Evolutionary conservation across 2,329 filamentous ascomycete genomes (phyloP).

Genomic region (Alternaria burnsii): DNA sequence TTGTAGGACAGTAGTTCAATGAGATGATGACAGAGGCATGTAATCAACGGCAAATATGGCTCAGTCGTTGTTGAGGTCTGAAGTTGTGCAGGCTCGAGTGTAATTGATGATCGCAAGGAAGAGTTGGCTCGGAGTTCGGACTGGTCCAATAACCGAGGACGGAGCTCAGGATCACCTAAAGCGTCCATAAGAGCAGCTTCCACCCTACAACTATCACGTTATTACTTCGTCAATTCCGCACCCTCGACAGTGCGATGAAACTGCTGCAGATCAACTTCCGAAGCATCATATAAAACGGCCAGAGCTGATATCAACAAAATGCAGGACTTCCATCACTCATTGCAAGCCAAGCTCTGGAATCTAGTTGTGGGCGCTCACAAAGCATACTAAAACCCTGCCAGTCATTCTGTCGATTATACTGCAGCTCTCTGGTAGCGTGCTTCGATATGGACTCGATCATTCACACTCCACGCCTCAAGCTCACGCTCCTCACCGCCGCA

Average conservation of each 20-base stretch:
- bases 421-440: too few species aligned
- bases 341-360: background rate
- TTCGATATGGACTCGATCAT: background rate
- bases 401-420: background rate
- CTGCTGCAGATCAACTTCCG: background rate
- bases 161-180: background rate
- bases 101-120: background rate
- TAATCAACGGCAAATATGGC: background rate
- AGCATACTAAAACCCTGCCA: rapidly evolving
- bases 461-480: background rate
- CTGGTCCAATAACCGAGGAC: background rate
- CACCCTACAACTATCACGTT: background rate
- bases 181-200: background rate
- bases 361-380: background rate
- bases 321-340: background rate
- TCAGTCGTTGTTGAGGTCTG: background rate
- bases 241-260: background rate
- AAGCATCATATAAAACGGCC: background rate
- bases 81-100: background rate
- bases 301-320: background rate
- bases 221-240: background rate
- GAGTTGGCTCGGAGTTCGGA: background rate
- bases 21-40: background rate
- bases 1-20: background rate
- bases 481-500: background rate